Evolutionary conservation across 352 stramenopile species (phyloP), one percentile per base, ranked within the genome.

Genomic region (Globisporangium ultimum): DNA sequence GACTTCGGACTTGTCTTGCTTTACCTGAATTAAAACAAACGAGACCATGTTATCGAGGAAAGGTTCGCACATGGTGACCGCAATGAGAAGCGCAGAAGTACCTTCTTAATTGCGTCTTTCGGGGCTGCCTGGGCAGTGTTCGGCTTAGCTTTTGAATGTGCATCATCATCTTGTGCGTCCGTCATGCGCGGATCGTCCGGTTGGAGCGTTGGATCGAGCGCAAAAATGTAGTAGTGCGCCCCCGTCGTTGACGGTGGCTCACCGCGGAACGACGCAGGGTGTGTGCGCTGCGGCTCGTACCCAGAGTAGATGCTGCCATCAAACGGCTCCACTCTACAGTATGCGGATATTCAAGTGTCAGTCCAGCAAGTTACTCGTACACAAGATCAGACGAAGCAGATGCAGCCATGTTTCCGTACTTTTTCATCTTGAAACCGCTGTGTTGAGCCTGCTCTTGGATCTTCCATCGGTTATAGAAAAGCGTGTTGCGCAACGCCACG

Each of bases 391-490:
- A 28, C 32, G 15, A 14, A 14, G 22, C 47, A 32, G 5, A 32
- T 32, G 24, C 24, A 32, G 24, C 5, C 24, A 32, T 5, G 24
- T 32, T 32, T 32, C 24, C 24, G 8, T 68, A 91, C 81, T 80
- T 61, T 50, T 88, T 83, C 48, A 86, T 54, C 53, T 80, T 73
- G 55, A 91, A 90, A 22, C 87, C 87, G 52, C 78, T 88, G 22
- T 60, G 56, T 18, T 62, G 61, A 2, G 84, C 87, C 47, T 93
- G 84, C 8, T 83, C 79, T 41, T 88, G 68, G 36, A 95, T 80
- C 32, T 85, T 69, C 87, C 87, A 95, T 45, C 83, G 79, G 58
- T 93, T 91, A 71, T 94, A 94, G 55, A 94, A 96, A 10, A 80
- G 58, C 13, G 79, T 94, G 53, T 91, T 84, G 21, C 84, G 80